phyloP scores from a whole-genome alignment of 2,329 filamentous ascomycete genomes.

The Drechmeria coniospora region DNA sequence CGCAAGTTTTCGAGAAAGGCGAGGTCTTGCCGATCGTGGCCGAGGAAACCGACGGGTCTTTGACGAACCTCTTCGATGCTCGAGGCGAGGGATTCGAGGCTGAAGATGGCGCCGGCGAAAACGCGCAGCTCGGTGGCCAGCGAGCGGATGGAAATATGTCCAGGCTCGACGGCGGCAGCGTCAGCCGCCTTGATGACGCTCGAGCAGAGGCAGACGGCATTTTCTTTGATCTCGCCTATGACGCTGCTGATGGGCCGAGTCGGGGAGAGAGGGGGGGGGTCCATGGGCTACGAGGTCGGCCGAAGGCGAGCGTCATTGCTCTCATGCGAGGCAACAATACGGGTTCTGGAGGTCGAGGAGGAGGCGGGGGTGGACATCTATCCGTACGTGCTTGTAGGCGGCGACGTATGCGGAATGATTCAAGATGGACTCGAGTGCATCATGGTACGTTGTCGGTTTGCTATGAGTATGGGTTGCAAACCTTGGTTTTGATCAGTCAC shows the following conservation, averaged over 20 bases:
- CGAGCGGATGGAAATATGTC: background rate
- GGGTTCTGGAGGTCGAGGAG: no score
- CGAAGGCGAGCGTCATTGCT: background rate
- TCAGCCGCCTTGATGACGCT: background rate
- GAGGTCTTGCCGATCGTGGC: background rate
- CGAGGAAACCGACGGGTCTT: no score
- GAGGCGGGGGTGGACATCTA: no score
- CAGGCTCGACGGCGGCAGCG: background rate
- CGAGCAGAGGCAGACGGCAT: background rate
- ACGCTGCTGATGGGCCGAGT: background rate
- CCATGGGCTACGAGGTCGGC: background rate
- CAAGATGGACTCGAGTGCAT: no score
- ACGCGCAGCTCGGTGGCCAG: constrained; percentile 8
- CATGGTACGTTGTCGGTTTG: no score
- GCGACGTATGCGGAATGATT: no score
- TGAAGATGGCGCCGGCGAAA: constrained; percentile 9
- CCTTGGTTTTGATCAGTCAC: no score
- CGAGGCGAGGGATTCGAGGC: constrained; percentile 9
- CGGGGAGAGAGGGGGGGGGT: background rate
- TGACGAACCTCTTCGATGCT: constrained; percentile 7
- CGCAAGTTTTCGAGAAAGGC: background rate
- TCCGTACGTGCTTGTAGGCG: no score
- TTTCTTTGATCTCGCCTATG: background rate
- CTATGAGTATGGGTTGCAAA: no score
- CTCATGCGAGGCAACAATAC: no score